Conservation (phyloP, 2,329 filamentous ascomycete genomes). For the Colletotrichum eleusines region DNA sequence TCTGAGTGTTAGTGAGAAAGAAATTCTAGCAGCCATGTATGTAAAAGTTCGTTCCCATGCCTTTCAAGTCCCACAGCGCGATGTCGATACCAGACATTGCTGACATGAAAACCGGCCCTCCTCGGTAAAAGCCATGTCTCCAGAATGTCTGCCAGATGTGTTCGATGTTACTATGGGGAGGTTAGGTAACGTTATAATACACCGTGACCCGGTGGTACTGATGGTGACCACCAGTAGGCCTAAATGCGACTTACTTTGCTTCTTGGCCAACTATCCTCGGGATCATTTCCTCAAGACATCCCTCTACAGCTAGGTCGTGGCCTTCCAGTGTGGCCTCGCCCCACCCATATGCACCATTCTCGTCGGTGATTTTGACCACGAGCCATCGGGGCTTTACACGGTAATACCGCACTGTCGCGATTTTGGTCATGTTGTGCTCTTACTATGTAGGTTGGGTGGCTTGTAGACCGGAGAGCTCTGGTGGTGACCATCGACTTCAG, state of each 20-base stretch:
- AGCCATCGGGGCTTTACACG: conserved; percentile 76
- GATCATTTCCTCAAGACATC: conserved; percentile 71
- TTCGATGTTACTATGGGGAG: conserved; percentile 69
- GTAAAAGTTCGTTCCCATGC: conserved; percentile 46
- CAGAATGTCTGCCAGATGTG: conserved; percentile 77
- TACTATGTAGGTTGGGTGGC: background rate
- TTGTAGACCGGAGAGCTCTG: background rate
- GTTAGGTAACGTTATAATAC: conserved; percentile 47
- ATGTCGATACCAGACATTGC: conserved; percentile 79
- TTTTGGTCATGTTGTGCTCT: conserved; percentile 52
- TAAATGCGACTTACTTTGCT: conserved; percentile 63
- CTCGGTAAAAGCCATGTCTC: conserved; percentile 76
- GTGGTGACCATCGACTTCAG: background rate
- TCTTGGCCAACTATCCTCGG: conserved; percentile 70
- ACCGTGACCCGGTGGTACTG: background rate
- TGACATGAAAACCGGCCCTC: conserved; percentile 78
- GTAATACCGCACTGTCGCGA: conserved; percentile 74
- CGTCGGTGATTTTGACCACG: conserved; percentile 76
- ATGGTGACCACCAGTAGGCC: background rate
- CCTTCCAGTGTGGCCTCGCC: conserved; percentile 76
- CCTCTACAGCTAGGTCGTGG: conserved; percentile 74
- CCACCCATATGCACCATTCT: conserved; percentile 70
- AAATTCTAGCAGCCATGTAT: too few relatives aligned
- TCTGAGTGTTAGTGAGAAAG: background rate
- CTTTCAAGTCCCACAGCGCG: conserved; percentile 77